Base-by-base conservation (phyloP, 2,329 filamentous ascomycete species). In the Claviceps cyperi region DNA sequence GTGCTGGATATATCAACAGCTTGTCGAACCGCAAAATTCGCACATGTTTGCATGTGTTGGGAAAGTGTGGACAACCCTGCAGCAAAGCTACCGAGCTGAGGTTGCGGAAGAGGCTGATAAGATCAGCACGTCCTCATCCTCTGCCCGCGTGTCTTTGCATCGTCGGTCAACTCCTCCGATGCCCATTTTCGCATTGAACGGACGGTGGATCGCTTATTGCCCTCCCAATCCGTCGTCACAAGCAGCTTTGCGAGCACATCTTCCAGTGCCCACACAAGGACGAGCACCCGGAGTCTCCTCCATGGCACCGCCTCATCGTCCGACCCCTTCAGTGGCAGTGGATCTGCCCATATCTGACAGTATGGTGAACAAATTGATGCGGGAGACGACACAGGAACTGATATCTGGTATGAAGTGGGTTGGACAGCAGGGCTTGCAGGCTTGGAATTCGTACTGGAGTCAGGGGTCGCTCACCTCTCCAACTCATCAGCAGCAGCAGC, bases 51-150 rank as follows among this genome's bases (percentile, higher is more conserved):
- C 66, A 38, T 96, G 89, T 59, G 73, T 92, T 50, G 90, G 84
- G 19, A 98, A 98, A 67, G 70, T 94, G 17, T 98, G 92, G 92
- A 96, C 92, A 0, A 83, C 81, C 43, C 71, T 95, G 28, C 86
- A 92, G 60, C 76, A 80, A 55, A 69, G 70, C 32, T 65, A 70
- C 17, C 72, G 73, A 52, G 69, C 69, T 22, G 72, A 77, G 32
- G 62, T 69, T 24, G 57, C 67, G 1, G 69, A 74, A 51, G 76
- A 79, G 53, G 57, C 62, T 15, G 72, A 74, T 52, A 66, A 68
- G 51, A 55, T 53, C 38, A 64, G 63, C 38, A 62, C 66, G 24
- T 63, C 60, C 21, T 58, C 66, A 1, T 53, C 50, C 46, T 11
- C 64, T 44, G 63, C 68, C 35, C 60, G 65, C 43, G 24, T 22